A percentile compares a stretch with the other conserved stretches of the same genome.
These are phyloP conservation scores for Boletellus ananas DNA, from an alignment of 768 basidiomycete species.

Conservation along the genomic window DNA sequence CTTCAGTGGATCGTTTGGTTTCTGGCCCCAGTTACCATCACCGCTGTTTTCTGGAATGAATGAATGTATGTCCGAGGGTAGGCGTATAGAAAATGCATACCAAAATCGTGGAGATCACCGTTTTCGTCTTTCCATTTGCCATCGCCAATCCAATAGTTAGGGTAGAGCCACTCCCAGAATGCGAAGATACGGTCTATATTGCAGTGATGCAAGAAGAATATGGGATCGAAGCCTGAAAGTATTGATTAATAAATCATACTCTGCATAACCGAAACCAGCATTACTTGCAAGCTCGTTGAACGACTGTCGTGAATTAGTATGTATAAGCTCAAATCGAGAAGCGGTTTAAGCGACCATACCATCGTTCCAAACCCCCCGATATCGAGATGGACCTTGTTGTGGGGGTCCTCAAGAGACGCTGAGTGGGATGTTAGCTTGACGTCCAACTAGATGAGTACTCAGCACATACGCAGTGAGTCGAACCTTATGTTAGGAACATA, in stretches of 20 bases:
- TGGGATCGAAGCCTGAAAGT: slow-evolving; percentile 13
- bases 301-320: slow-evolving; percentile 3
- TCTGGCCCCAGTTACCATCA: too few species aligned
- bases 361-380: slow-evolving; percentile 15
- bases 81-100: not conserved
- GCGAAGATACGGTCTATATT: slow-evolving; percentile 19
- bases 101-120: slow-evolving; percentile 3
- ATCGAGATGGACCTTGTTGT: slow-evolving; percentile 19
- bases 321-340: not conserved
- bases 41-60: not conserved
- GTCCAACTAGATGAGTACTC: too few species aligned
- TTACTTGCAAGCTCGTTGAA: slow-evolving; percentile 21
- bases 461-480: too few species aligned
- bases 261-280: not conserved
- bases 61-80: not conserved
- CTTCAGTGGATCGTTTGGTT: too few species aligned
- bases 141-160: slow-evolving; percentile 13
- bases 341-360: slow-evolving; percentile 5
- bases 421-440: not conserved
- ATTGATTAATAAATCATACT: not conserved
- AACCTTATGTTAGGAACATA: too few species aligned
- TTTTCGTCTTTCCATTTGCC: slow-evolving; percentile 10
- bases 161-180: slow-evolving; percentile 21
- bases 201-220: slow-evolving; percentile 20
- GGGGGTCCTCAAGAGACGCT: slow-evolving; percentile 20